These are phyloP conservation scores for Pezicula carpinea DNA, from an alignment of 2,329 filamentous ascomycete genomes.

Conservation along the genomic window DNA sequence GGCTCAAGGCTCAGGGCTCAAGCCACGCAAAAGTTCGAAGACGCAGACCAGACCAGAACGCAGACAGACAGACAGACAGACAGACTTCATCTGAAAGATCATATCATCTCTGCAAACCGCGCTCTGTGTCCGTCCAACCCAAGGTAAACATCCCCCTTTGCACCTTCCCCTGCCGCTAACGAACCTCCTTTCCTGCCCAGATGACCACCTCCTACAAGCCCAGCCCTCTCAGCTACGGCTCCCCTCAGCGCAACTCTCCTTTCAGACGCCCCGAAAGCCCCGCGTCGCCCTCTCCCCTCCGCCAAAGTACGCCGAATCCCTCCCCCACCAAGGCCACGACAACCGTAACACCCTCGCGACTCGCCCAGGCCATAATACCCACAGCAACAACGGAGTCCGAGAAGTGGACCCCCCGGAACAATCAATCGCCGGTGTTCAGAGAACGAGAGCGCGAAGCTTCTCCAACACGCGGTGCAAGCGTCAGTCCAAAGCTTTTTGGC, in stretches of 20 bases:
- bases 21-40: too few relatives aligned
- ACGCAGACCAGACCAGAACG: too few relatives aligned
- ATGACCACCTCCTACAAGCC: conserved; percentile 56
- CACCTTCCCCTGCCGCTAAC: neutral
- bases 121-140: too few relatives aligned
- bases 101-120: too few relatives aligned
- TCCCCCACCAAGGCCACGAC: conserved; percentile 45
- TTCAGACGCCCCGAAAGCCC: conserved; percentile 60
- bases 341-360: conserved; percentile 39
- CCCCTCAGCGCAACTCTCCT: conserved; percentile 58
- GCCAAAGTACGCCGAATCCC: conserved; percentile 54
- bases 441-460: conserved; percentile 29
- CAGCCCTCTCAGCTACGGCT: conserved; percentile 67
- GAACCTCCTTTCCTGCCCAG: conserved; percentile 7
- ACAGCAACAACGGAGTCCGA: conserved; percentile 25
- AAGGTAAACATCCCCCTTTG: conserved; percentile 1
- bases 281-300: conserved; percentile 60
- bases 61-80: too few relatives aligned
- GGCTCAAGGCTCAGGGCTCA: too few relatives aligned
- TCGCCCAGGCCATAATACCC: conserved; percentile 34
- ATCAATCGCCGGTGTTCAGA: conserved; percentile 26
- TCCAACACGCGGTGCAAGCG: conserved; percentile 25
- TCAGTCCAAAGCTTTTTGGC: conserved; percentile 22
- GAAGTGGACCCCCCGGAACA: conserved; percentile 26
- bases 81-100: too few relatives aligned